Conservation (phyloP, 768 basidiomycete species). For the Termitomyces sp. region DNA sequence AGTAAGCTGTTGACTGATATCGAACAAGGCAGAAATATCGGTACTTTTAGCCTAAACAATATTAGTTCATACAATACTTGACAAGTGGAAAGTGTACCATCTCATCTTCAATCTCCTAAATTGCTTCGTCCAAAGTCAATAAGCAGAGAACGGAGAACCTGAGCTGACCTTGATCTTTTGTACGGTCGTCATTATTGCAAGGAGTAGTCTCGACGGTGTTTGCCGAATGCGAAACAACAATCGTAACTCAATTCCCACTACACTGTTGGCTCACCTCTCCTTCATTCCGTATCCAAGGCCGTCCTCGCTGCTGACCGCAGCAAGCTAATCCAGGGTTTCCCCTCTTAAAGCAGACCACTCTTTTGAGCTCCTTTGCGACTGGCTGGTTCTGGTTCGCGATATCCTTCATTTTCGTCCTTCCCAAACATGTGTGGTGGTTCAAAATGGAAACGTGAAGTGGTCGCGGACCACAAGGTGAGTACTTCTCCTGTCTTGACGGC, state of each 20-base stretch:
- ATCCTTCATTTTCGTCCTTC: slow-evolving; percentile 15
- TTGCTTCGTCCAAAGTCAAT: slow-evolving; percentile 14
- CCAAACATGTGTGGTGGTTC: slow-evolving; percentile 62
- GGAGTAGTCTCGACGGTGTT: slow-evolving; percentile 23
- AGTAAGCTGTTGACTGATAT: slow-evolving; percentile 11
- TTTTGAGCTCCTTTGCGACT: slow-evolving; percentile 34
- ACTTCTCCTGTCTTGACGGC: not conserved
- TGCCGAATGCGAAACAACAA: slow-evolving; percentile 25
- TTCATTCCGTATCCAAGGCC: slow-evolving; percentile 4
- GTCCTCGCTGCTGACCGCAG: slow-evolving; percentile 8
- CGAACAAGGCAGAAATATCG: slow-evolving; percentile 11
- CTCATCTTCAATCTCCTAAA: slow-evolving; percentile 92
- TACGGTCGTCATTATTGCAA: slow-evolving; percentile 73
- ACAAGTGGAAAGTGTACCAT: slow-evolving; percentile 54
- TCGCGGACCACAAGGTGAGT: slow-evolving; percentile 94
- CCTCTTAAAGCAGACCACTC: slow-evolving; percentile 18
- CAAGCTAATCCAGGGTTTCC: slow-evolving; percentile 17
- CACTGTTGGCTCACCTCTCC: slow-evolving; percentile 6
- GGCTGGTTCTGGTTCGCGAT: slow-evolving; percentile 38
- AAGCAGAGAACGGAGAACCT: slow-evolving; percentile 17
- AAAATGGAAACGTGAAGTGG: slow-evolving; percentile 95
- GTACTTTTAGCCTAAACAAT: slow-evolving; percentile 69
- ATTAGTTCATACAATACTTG: slow-evolving; percentile 18
- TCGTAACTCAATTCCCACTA: not conserved
- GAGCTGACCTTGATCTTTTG: slow-evolving; percentile 76